Evolutionary conservation across 352 stramenopile species (phyloP).

Genomic region (Phytophthora brassicae): DNA sequence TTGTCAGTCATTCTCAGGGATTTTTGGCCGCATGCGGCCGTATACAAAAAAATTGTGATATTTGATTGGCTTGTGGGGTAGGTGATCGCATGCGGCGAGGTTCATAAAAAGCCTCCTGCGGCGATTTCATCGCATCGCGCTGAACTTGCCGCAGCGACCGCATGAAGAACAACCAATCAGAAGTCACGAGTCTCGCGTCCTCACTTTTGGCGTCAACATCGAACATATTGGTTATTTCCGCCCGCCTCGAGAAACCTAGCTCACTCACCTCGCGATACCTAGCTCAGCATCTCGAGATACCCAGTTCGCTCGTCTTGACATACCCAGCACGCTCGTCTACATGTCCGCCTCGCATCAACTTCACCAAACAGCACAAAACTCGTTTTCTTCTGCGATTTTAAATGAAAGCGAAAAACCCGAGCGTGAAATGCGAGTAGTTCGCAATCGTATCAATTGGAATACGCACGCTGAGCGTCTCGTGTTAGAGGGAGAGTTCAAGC

Average conservation of each 20-base stretch:
- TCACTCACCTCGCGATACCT: too few species aligned
- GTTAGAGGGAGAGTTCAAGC: conserved; percentile 11
- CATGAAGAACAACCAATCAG: neutral
- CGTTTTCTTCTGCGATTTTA: neutral
- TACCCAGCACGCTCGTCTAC: too few species aligned
- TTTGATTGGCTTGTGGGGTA: neutral
- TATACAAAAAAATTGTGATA: neutral
- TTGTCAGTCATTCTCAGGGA: neutral
- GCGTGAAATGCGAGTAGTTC: neutral
- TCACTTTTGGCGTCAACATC: too few species aligned
- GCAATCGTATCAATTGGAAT: neutral
- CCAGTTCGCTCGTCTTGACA: too few species aligned
- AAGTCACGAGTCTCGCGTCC: neutral
- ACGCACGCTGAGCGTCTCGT: neutral
- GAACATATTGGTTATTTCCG: too few species aligned
- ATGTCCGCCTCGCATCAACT: neutral
- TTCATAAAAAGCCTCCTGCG: neutral
- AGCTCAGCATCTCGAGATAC: too few species aligned
- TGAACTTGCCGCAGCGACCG: neutral
- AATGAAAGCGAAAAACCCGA: neutral
- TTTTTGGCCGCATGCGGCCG: neutral
- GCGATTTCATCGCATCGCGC: neutral
- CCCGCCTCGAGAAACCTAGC: too few species aligned
- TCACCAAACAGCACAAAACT: too few species aligned
- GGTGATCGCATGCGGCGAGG: neutral